Evolutionary conservation across 202 grass and related monocot species (phyloP).

Genomic region (Zizania palustris): DNA sequence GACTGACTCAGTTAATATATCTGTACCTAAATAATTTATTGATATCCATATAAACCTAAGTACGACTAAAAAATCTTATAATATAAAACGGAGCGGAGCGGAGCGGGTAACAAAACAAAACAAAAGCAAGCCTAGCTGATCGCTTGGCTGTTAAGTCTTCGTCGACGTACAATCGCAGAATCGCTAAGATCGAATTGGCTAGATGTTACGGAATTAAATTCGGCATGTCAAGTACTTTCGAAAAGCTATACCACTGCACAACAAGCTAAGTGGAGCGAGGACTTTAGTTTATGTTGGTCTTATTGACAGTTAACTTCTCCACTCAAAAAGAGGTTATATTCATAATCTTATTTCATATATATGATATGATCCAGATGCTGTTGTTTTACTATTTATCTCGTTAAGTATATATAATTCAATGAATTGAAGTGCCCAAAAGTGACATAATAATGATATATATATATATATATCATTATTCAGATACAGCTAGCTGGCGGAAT

Average conservation of each 20-base stretch:
- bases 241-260: neutral
- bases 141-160: too few relatives aligned
- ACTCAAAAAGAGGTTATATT: neutral
- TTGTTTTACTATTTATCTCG: neutral
- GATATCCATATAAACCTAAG: too few relatives aligned
- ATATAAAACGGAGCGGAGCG: too few relatives aligned
- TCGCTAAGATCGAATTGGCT: too few relatives aligned
- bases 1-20: too few relatives aligned
- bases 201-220: too few relatives aligned
- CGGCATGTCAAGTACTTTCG: neutral
- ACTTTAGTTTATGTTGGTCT: neutral
- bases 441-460: neutral
- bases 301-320: neutral
- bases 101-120: too few relatives aligned
- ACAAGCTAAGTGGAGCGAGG: neutral
- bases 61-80: too few relatives aligned
- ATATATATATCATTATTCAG: too few relatives aligned
- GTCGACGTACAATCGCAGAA: too few relatives aligned
- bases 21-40: too few relatives aligned
- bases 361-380: neutral
- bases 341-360: constrained; percentile 1
- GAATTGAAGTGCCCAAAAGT: neutral
- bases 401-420: neutral
- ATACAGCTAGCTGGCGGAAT: neutral
- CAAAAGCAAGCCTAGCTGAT: too few relatives aligned